A percentile compares a stretch with the other conserved stretches of the same genome.
phyloP scores from a whole-genome alignment of 2,329 filamentous ascomycete genomes.

The Hypoxylon sp. region DNA sequence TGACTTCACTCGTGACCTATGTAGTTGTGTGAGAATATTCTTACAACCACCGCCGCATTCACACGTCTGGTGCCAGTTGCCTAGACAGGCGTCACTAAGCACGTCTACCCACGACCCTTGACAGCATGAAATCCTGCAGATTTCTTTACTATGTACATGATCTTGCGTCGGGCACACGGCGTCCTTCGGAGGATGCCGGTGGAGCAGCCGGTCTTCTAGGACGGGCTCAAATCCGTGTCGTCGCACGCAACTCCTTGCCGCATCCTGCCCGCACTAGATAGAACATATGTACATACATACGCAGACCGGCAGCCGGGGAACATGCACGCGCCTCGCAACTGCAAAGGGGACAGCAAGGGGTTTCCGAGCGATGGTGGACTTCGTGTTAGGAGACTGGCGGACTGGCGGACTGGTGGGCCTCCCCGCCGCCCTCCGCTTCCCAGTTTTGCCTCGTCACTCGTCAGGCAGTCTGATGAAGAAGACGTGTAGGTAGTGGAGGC shows the following conservation, averaged over 20 bases:
- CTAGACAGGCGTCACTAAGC: no score
- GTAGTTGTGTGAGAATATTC: no score
- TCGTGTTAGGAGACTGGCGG: no score
- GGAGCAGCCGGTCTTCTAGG: constrained; percentile 8
- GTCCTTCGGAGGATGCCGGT: constrained; percentile 1
- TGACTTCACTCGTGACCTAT: neutral
- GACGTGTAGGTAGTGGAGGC: no score
- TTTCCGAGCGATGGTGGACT: constrained; percentile 20
- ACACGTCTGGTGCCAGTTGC: no score
- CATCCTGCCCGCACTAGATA: constrained; percentile 8
- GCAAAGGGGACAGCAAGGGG: constrained; percentile 10
- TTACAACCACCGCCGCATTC: no score
- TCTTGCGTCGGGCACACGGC: neutral
- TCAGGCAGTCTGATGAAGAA: no score
- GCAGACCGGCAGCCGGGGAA: constrained; percentile 21
- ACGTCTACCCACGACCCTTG: constrained; percentile 10
- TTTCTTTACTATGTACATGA: neutral
- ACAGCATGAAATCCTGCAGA: neutral
- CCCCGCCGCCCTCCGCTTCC: no score
- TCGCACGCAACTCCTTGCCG: constrained; percentile 11
- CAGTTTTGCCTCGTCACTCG: no score
- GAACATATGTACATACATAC: no score
- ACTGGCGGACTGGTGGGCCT: constrained; percentile 4
- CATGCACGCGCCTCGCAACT: constrained; percentile 26
- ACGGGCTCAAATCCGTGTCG: constrained; percentile 11